A percentile compares a stretch with the other conserved stretches of the same genome.
Evolutionary conservation across 768 basidiomycete genomes (phyloP).

Genomic region (Mycena crocata): DNA sequence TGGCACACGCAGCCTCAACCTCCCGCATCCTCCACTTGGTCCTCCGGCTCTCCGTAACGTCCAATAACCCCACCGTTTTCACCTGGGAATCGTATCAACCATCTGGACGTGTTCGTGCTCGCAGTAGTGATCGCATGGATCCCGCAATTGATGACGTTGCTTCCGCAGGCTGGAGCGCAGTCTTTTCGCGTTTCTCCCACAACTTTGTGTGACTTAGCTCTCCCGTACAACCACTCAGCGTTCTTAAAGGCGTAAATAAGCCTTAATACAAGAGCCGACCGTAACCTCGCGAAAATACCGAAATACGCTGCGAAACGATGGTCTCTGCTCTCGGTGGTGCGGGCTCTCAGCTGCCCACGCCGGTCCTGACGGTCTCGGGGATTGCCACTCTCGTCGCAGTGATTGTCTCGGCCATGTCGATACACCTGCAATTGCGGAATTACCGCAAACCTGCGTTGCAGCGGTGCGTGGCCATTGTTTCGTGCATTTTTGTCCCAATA

Average conservation of each 20-base stretch:
- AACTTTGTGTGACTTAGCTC: neutral
- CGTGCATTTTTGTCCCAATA: constrained; percentile 7
- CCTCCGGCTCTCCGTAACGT: neutral
- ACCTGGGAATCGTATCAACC: neutral
- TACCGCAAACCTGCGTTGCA: constrained; percentile 87
- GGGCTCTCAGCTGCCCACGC: constrained; percentile 68
- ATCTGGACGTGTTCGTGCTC: neutral
- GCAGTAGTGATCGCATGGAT: neutral
- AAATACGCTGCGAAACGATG: too few species aligned
- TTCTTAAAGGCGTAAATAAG: neutral
- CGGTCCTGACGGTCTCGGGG: constrained; percentile 72
- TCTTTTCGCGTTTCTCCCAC: constrained; percentile 4
- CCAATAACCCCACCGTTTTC: neutral
- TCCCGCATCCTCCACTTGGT: neutral
- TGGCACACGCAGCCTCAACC: neutral
- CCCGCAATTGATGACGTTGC: constrained; percentile 18
- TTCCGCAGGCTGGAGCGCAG: constrained; percentile 23
- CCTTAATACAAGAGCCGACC: too few species aligned
- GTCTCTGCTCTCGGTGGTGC: constrained; percentile 50
- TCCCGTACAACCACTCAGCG: neutral
- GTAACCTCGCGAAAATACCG: too few species aligned
- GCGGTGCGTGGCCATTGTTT: constrained; percentile 59
- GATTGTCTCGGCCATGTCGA: constrained; percentile 76
- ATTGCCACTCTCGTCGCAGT: constrained; percentile 77
- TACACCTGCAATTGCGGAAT: constrained; percentile 85